These are phyloP conservation scores for Metschnikowia reukaufii DNA, from an alignment of 805 yeast species.

Conservation along the genomic window DNA sequence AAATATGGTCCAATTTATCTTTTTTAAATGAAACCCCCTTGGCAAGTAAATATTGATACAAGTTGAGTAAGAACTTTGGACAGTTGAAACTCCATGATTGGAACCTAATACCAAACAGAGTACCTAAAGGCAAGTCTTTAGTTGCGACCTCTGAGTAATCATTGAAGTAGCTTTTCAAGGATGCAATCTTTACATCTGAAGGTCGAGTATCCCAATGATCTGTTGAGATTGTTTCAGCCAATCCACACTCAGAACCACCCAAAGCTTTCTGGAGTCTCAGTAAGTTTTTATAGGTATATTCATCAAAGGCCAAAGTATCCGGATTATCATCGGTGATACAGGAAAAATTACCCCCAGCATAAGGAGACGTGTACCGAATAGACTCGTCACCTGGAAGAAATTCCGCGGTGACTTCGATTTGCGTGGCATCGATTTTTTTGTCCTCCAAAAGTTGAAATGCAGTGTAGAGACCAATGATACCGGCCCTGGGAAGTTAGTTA, in stretches of 20 bases:
- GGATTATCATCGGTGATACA: slow-evolving; percentile 57
- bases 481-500: slow-evolving; percentile 17
- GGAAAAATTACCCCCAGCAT: slow-evolving; percentile 54
- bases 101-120: slow-evolving; percentile 54
- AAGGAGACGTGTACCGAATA: slow-evolving; percentile 73
- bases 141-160: slow-evolving; percentile 41
- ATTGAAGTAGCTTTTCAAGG: slow-evolving; percentile 49
- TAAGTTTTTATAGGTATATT: slow-evolving; percentile 54
- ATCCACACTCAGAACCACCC: slow-evolving; percentile 55
- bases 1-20: slow-evolving; percentile 49
- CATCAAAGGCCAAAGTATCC: slow-evolving; percentile 48
- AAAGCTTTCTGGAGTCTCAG: slow-evolving; percentile 41
- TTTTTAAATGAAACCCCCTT: slow-evolving; percentile 55
- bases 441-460: slow-evolving; percentile 63
- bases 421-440: slow-evolving; percentile 37
- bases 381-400: slow-evolving; percentile 78
- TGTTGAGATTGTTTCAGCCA: slow-evolving; percentile 53
- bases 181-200: slow-evolving; percentile 44
- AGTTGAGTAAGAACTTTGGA: slow-evolving; percentile 55
- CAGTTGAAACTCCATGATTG: slow-evolving; percentile 72
- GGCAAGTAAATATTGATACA: slow-evolving; percentile 44
- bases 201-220: slow-evolving; percentile 60
- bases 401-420: slow-evolving; percentile 62
- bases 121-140: slow-evolving; percentile 50
- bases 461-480: slow-evolving; percentile 71